Conservation (phyloP, 2,329 filamentous ascomycete genomes). For the Annulohypoxylon truncatum region DNA sequence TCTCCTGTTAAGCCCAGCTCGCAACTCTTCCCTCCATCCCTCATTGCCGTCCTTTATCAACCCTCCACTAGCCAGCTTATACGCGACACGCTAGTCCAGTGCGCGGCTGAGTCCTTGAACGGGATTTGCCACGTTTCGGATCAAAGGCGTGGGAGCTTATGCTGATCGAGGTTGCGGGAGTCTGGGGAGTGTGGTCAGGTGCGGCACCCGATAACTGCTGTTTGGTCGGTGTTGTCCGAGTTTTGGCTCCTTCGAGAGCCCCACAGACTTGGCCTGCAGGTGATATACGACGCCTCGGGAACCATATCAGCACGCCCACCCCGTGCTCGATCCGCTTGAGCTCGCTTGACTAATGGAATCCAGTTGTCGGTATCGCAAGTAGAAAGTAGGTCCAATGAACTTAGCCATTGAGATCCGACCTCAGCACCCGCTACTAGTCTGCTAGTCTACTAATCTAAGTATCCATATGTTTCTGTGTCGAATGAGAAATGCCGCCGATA, state of each 20-base stretch:
- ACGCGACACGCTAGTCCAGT: conserved; percentile 26
- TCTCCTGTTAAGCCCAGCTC: conserved; percentile 20
- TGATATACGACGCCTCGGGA: conserved; percentile 24
- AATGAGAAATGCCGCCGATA: conserved; percentile 14
- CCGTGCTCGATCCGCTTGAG: conserved; percentile 4
- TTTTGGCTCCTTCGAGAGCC: conserved; percentile 32
- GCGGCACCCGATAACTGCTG: conserved; percentile 37
- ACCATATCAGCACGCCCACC: conserved; percentile 26
- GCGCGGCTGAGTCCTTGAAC: conserved; percentile 16
- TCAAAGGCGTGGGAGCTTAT: conserved; percentile 27
- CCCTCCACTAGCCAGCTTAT: conserved; percentile 26
- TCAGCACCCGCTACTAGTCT: not conserved
- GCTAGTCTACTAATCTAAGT: no score
- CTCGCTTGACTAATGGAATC: conserved; percentile 37
- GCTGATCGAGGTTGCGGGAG: conserved; percentile 22
- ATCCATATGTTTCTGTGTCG: no score
- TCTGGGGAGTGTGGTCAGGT: conserved; percentile 34
- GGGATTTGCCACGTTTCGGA: conserved; percentile 31
- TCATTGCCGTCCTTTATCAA: conserved; percentile 9
- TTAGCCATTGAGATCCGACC: not conserved
- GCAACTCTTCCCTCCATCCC: not conserved
- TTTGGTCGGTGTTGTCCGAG: conserved; percentile 37
- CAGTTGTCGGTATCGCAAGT: conserved; percentile 29
- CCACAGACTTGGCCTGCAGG: conserved; percentile 37
- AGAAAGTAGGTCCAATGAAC: conserved; percentile 27